Evolutionary conservation across 1,139 yeast genomes (phyloP).

Genomic region (Scheffersomyces quercinus): DNA sequence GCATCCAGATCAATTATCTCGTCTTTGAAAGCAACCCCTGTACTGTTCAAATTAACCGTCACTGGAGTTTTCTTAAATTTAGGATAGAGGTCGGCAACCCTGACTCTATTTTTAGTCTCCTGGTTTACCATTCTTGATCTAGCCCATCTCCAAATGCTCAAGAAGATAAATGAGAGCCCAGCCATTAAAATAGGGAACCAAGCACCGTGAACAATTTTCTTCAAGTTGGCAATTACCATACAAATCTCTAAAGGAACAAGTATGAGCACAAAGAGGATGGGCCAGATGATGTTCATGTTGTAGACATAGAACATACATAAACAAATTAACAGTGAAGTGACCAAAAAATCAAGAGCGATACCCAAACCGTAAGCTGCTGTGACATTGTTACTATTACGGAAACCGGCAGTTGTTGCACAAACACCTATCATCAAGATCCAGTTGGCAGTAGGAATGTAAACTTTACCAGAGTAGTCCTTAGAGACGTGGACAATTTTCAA

Average conservation of each 20-base stretch:
- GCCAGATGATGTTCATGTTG: slow-evolving; percentile 33
- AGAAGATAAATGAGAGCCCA: slow-evolving; percentile 28
- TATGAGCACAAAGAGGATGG: slow-evolving; percentile 32
- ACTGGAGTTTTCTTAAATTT: slow-evolving; percentile 18
- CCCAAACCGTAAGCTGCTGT: slow-evolving; percentile 65
- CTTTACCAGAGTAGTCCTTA: slow-evolving; percentile 43
- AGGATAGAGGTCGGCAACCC: slow-evolving; percentile 30
- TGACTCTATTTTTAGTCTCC: slow-evolving; percentile 32
- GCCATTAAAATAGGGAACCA: slow-evolving; percentile 57
- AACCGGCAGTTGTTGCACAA: slow-evolving; percentile 51
- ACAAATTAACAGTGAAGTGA: slow-evolving; percentile 49
- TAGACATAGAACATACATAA: slow-evolving; percentile 50
- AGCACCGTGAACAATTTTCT: slow-evolving; percentile 57
- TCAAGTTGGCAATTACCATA: slow-evolving; percentile 47
- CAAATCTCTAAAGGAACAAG: slow-evolving; percentile 50
- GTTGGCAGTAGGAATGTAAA: slow-evolving; percentile 52
- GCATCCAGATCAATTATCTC: slow-evolving; percentile 2
- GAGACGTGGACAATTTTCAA: slow-evolving; percentile 48
- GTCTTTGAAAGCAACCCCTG: slow-evolving; percentile 4
- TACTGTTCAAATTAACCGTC: slow-evolving; percentile 21
- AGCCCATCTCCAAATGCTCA: slow-evolving; percentile 51
- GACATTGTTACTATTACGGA: slow-evolving; percentile 48
- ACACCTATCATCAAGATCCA: slow-evolving; percentile 53
- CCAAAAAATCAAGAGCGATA: slow-evolving; percentile 52
- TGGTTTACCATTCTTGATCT: slow-evolving; percentile 39